Evolutionary conservation across 176 grass and related monocot species (phyloP).

Genomic region (Areca catechu): DNA sequence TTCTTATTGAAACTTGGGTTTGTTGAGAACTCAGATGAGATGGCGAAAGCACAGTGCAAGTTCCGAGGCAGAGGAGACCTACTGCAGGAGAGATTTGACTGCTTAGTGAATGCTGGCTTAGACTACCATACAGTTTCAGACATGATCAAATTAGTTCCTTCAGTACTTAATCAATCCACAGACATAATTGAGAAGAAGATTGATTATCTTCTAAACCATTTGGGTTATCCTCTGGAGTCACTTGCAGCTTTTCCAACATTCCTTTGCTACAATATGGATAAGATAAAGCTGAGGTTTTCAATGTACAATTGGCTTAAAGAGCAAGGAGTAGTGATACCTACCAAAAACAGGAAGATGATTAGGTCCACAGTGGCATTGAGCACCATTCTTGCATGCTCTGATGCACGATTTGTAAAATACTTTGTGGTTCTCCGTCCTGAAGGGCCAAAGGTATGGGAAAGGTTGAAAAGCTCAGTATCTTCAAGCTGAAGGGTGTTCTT

Average conservation of each 20-base stretch:
- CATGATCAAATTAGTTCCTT: conserved; percentile 36
- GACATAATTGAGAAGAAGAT: conserved; percentile 43
- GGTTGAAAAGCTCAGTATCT: conserved; percentile 28
- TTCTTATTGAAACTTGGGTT: conserved; percentile 49
- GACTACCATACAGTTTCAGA: conserved; percentile 30
- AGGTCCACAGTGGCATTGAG: conserved; percentile 30
- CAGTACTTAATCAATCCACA: conserved; percentile 36
- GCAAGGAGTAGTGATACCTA: conserved; percentile 14
- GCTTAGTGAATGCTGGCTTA: conserved; percentile 37
- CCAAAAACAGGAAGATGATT: conserved; percentile 15
- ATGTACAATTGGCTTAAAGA: conserved; percentile 42
- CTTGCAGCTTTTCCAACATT: conserved; percentile 29
- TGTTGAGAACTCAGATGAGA: conserved; percentile 41
- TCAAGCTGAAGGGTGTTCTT: neutral
- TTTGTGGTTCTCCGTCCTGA: conserved; percentile 42
- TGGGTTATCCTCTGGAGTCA: conserved; percentile 31
- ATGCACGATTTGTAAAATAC: conserved; percentile 32
- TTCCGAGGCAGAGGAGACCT: conserved; percentile 39
- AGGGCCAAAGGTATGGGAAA: conserved; percentile 37
- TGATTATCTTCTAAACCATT: conserved; percentile 35
- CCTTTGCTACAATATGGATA: conserved; percentile 41
- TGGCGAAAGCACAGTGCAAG: conserved; percentile 32
- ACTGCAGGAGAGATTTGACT: conserved; percentile 43
- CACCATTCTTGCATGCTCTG: conserved; percentile 37
- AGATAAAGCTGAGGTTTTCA: conserved; percentile 42